Base-by-base conservation (phyloP, 75 land plant species). In the Picea glauca region DNA sequence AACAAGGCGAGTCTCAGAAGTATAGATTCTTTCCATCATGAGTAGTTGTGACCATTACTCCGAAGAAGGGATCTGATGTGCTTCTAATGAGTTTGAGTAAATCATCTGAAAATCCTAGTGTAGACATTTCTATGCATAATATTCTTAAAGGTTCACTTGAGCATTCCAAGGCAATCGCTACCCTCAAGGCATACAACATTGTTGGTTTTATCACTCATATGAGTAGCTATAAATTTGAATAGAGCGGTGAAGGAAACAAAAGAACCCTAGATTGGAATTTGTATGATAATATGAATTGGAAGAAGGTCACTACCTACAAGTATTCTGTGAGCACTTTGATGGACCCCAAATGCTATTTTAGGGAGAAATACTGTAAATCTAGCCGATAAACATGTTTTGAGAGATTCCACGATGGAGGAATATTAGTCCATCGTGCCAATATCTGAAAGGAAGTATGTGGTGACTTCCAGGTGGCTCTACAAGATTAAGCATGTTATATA, bases 231-330 rank as follows among this genome's bases (percentile, higher is more conserved):
- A 82, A 85, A 74, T 86, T 84, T 84, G 93, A 91, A 26, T 88
- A 91, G 76, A 90, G 86, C 23, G 84, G 81, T 3, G 93, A 88
- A 59, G 93, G 93, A 1, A 83, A 83, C 66, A 80, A 79, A 5
- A 88, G 78, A 0, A 60, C 80, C 0, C 81, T 88, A 57, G 93
- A 91, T 26, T 26, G 0, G 26, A 26, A 26, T 26, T 26, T 26
- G 26, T 26, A 26, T 26, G 26, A 26, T 26, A 26, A 26, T 26
- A 26, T 26, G 26, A 26, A 26, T 26, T 26, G 26, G 26, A 26
- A 26, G 26, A 26, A 26, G 26, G 26, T 26, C 26, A 26, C 26
- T 26, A 26, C 26, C 26, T 26, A 26, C 26, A 26, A 26, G 26
- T 0, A 0, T 26, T 26, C 26, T 26, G 0, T 26, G 26, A 26